phyloP scores from a whole-genome alignment of 257 asterid species.

The Osmanthus fragrans region DNA sequence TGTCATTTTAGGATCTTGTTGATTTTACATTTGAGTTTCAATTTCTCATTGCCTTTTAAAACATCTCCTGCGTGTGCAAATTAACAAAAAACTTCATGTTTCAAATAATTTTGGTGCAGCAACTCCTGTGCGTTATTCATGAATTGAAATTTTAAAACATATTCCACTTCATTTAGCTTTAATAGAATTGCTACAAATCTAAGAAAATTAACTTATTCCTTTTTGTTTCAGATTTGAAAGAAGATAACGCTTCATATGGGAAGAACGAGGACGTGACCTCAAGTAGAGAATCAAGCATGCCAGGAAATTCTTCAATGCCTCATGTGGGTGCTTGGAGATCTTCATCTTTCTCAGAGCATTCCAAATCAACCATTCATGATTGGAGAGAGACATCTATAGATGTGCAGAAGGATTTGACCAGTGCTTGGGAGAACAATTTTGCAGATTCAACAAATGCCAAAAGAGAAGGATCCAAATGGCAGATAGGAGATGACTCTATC shows the following conservation, averaged over 20 bases:
- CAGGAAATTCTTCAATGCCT: constrained; percentile 40
- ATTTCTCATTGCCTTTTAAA: constrained; percentile 1
- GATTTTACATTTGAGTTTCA: constrained; percentile 10
- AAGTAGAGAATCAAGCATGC: constrained; percentile 37
- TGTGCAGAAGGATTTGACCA: constrained; percentile 47
- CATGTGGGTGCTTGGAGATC: constrained; percentile 65
- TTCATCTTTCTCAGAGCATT: constrained; percentile 61
- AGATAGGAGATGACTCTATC: constrained; percentile 50
- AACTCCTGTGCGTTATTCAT: background rate
- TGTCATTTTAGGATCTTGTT: background rate
- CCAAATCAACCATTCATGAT: constrained; percentile 45
- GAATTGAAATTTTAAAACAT: background rate
- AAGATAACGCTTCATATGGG: constrained; percentile 33
- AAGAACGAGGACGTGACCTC: constrained; percentile 35
- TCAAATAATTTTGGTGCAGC: background rate
- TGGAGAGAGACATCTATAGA: constrained; percentile 51
- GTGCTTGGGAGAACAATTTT: constrained; percentile 44
- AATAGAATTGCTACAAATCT: constrained; percentile 11
- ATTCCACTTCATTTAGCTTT: constrained; percentile 3
- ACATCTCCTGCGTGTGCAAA: background rate
- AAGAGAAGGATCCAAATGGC: constrained; percentile 54
- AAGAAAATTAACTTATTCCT: background rate
- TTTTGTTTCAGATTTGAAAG: constrained; percentile 40
- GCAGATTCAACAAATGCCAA: constrained; percentile 45
- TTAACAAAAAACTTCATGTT: background rate